Percentiles rank a stretch among this genome's conserved stretches.
Conservation (phyloP, 371 early-diverging fungal species). For the Choanephora cucurbitarum region DNA sequence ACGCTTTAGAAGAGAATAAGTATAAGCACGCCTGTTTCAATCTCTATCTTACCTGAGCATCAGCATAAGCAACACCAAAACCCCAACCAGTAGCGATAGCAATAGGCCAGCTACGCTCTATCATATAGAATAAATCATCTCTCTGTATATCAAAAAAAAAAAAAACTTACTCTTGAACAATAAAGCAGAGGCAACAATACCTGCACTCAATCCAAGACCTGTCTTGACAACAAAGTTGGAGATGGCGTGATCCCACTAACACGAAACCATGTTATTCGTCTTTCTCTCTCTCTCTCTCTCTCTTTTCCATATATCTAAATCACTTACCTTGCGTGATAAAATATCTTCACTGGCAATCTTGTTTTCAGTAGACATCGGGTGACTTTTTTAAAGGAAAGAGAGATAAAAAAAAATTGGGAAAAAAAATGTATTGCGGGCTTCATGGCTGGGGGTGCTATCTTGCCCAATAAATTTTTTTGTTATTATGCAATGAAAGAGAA, state of each 20-base stretch:
- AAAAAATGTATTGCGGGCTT: too few species aligned
- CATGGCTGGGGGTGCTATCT: too few species aligned
- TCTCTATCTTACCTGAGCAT: slow-evolving; percentile 80
- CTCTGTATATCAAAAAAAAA: too few species aligned
- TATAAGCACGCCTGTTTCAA: too few species aligned
- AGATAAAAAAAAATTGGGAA: slow-evolving; percentile 1
- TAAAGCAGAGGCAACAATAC: slow-evolving; percentile 85
- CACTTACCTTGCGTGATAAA: slow-evolving; percentile 52
- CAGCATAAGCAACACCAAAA: slow-evolving; percentile 85
- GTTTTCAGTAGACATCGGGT: slow-evolving; percentile 48
- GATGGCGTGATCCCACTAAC: slow-evolving; percentile 90
- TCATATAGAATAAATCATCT: slow-evolving; percentile 1
- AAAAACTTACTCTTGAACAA: slow-evolving; percentile 81
- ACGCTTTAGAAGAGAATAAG: slow-evolving; percentile 29
- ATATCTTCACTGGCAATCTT: slow-evolving; percentile 58
- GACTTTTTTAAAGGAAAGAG: background rate
- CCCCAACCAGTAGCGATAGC: slow-evolving; percentile 86
- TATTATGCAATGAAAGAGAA: too few species aligned
- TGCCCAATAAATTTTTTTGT: too few species aligned
- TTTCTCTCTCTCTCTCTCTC: too few species aligned
- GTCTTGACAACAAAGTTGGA: slow-evolving; percentile 86
- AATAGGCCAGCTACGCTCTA: slow-evolving; percentile 90
- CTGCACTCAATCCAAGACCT: slow-evolving; percentile 85
- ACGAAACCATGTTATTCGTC: too few species aligned
- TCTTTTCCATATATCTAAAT: too few species aligned